A percentile compares a stretch with the other conserved stretches of the same genome.
phyloP scores from a whole-genome alignment of 495 filamentous ascomycete genomes.

The Cladorrhinum samala region DNA sequence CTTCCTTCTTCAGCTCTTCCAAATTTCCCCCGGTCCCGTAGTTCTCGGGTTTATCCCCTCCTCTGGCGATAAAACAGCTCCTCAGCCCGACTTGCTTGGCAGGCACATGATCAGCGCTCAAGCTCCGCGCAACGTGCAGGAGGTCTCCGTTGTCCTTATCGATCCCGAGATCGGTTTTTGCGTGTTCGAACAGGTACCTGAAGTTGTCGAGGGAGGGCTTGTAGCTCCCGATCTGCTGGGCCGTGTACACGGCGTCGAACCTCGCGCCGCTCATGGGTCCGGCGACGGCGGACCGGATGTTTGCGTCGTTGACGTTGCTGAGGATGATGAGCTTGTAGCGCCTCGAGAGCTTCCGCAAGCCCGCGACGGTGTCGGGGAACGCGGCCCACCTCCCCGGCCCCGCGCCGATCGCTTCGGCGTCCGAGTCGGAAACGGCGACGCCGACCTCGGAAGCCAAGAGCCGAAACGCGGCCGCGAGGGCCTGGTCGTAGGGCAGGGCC shows the following conservation, averaged over 20 bases:
- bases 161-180: slow-evolving; percentile 50
- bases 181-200: slow-evolving; percentile 51
- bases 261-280: slow-evolving; percentile 35
- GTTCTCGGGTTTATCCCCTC: slow-evolving; percentile 37
- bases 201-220: slow-evolving; percentile 68
- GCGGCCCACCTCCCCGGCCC: slow-evolving; percentile 56
- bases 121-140: slow-evolving; percentile 63
- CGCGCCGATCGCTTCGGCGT: slow-evolving; percentile 41
- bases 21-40: slow-evolving; percentile 39
- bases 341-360: slow-evolving; percentile 45
- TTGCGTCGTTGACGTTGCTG: slow-evolving; percentile 63
- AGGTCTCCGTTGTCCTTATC: slow-evolving; percentile 48
- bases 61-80: slow-evolving; percentile 67
- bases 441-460: slow-evolving; percentile 38
- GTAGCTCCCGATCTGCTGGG: slow-evolving; percentile 68
- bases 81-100: slow-evolving; percentile 54
- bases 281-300: slow-evolving; percentile 49
- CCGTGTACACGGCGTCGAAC: slow-evolving; percentile 69
- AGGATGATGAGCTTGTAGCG: slow-evolving; percentile 66
- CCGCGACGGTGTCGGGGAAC: slow-evolving; percentile 59
- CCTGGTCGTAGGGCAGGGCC: slow-evolving; percentile 48
- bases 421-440: slow-evolving; percentile 26
- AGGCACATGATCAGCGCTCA: slow-evolving; percentile 67
- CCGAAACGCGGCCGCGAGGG: slow-evolving; percentile 48
- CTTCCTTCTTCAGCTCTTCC: slow-evolving; percentile 32